Evolutionary conservation across 805 yeast genomes (phyloP).

Genomic region (Clavispora asparagi): DNA sequence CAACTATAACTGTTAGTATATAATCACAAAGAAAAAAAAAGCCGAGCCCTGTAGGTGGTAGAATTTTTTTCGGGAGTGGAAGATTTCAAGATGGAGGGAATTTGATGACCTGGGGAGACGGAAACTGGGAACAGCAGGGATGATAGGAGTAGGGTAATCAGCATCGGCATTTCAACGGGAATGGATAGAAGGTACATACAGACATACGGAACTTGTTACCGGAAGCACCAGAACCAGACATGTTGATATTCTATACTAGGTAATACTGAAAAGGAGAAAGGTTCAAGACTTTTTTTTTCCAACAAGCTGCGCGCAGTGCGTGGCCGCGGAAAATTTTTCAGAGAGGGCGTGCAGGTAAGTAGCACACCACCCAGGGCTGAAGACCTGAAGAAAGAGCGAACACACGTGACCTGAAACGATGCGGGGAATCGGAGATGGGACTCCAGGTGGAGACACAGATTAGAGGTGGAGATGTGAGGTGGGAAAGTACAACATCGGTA

Average conservation of each 20-base stretch:
- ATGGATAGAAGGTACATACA: conserved; percentile 52
- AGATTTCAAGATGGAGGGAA: not conserved
- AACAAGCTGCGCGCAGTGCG: conserved; percentile 13
- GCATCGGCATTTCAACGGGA: not conserved
- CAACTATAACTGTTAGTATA: conserved; percentile 54
- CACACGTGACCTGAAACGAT: conserved; percentile 7
- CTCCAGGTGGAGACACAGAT: too few species aligned
- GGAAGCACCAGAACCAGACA: conserved; percentile 94
- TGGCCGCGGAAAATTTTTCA: conserved; percentile 20
- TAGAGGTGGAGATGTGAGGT: too few species aligned
- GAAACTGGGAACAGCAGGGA: not conserved
- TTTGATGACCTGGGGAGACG: not conserved
- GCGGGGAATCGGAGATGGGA: too few species aligned
- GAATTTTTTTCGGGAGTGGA: not conserved
- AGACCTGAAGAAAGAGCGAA: conserved; percentile 4
- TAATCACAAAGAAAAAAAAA: not conserved
- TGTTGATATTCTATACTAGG: conserved; percentile 34
- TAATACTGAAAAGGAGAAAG: conserved; percentile 12
- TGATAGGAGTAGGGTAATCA: not conserved
- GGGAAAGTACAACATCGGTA: too few species aligned
- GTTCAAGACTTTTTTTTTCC: conserved; percentile 8
- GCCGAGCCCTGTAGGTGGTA: not conserved
- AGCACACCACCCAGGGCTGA: conserved; percentile 6
- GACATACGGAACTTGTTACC: conserved; percentile 99
- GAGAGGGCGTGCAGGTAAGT: conserved; percentile 4